A percentile compares a stretch with the other conserved stretches of the same genome.
Evolutionary conservation across 345 rosid species (phyloP).

Genomic region (Gossypium stocksii): DNA sequence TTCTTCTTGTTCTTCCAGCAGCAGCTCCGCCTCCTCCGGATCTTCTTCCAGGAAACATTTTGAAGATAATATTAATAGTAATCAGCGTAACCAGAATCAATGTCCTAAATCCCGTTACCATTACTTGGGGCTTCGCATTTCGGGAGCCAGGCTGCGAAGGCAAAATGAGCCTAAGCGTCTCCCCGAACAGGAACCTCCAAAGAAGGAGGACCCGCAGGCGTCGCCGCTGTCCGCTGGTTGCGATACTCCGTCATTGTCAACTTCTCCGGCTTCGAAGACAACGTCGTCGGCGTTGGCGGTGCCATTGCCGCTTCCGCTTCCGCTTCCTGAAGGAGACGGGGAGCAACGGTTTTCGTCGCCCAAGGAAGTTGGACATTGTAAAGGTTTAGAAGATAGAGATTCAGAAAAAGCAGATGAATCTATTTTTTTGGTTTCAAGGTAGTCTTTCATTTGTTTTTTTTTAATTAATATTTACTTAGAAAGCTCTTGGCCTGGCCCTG

Average conservation of each 20-base stretch:
- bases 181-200: constrained; percentile 33
- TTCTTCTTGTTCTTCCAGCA: constrained; percentile 16
- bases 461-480: too few relatives aligned
- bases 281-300: constrained; percentile 34
- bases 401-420: constrained; percentile 29
- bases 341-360: constrained; percentile 35
- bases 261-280: constrained; percentile 9
- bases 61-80: neutral
- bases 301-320: constrained; percentile 59
- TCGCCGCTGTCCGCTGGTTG: constrained; percentile 22
- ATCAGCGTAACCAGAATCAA: neutral
- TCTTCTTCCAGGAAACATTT: constrained; percentile 12
- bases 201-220: constrained; percentile 14
- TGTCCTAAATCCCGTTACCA: constrained; percentile 12
- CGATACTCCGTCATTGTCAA: constrained; percentile 4
- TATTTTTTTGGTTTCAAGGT: constrained; percentile 43
- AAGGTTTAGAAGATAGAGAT: constrained; percentile 31
- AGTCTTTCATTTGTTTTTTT: neutral
- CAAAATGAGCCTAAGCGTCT: constrained; percentile 23
- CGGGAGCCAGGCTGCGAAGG: constrained; percentile 42
- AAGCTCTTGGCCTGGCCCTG: too few relatives aligned
- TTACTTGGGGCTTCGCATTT: constrained; percentile 22
- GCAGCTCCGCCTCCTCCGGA: too few relatives aligned
- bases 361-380: constrained; percentile 24
- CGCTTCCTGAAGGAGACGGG: constrained; percentile 39